Evolutionary conservation across 495 filamentous ascomycete genomes (phyloP).

Genomic region (Aspergillus wentii): DNA sequence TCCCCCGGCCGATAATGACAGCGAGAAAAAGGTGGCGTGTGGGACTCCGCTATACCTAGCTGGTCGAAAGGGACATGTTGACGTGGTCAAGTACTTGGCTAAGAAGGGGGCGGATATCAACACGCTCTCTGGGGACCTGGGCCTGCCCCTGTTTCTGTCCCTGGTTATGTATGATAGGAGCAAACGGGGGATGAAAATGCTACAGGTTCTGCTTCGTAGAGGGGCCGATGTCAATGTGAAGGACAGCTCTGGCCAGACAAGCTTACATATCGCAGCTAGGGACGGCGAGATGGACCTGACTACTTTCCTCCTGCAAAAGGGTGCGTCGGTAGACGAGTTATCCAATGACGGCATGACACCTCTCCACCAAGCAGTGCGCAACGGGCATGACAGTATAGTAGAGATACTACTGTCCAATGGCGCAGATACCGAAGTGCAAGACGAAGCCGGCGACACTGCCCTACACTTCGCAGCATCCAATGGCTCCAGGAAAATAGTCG

Average conservation of each 20-base stretch:
- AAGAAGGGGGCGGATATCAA: constrained; percentile 20
- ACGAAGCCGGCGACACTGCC: constrained; percentile 23
- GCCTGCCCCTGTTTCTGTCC: constrained; percentile 13
- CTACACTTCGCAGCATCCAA: constrained; percentile 32
- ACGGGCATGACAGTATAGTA: constrained; percentile 27
- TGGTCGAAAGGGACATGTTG: constrained; percentile 16
- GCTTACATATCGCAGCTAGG: constrained; percentile 28
- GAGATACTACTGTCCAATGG: constrained; percentile 23
- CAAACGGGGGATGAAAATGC: constrained; percentile 13
- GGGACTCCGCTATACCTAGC: constrained; percentile 20
- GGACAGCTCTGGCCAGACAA: constrained; percentile 26
- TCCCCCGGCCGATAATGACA: constrained; percentile 5
- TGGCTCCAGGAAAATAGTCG: constrained; percentile 27
- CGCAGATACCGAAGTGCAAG: constrained; percentile 22
- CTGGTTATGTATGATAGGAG: constrained; percentile 14
- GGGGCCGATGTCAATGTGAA: constrained; percentile 33
- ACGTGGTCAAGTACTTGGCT: constrained; percentile 18
- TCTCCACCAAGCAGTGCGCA: constrained; percentile 25
- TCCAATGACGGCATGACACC: constrained; percentile 20
- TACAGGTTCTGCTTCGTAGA: constrained; percentile 25
- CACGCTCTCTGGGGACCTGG: constrained; percentile 7
- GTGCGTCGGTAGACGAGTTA: constrained; percentile 13
- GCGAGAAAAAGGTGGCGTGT: constrained; percentile 2
- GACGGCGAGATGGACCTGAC: constrained; percentile 17
- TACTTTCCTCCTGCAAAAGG: constrained; percentile 21